Evolutionary conservation across 805 yeast genomes (phyloP), one percentile per base, ranked within the genome.

Genomic region (Isabelozyma pseudorhagii): DNA sequence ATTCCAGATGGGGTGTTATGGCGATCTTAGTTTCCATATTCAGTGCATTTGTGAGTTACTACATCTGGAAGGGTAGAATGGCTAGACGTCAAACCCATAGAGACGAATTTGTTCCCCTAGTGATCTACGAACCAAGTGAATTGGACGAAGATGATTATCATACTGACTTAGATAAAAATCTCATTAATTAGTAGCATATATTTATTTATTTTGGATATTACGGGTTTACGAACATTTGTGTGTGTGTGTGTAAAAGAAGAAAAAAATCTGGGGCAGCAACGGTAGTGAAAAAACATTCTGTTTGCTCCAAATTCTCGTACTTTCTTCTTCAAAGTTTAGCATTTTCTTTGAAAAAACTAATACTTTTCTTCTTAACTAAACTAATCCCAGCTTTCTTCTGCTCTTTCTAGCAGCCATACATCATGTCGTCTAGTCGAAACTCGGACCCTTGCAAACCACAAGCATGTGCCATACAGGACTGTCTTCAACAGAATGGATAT

Each of bases 391-490:
- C 17, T 15, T 40, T 40, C 18, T 40, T 40, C 42, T 21, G 7
- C 42, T 3, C 25, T 21, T 21, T 6, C 25, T 15, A 21, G 25
- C 25, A 8, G 38, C n/a, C 17, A 11, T 42, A 42, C 13, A 25
- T n/a, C 25, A 21, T 21, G 25, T 21, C 25, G 5, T 21, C 18
- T 36, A 21, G 9, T 34, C 13, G 38, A 34, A 42, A 42, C 38
- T 11, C 44, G 34, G 78, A 74, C 48, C 80, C 87, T 2, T 89
- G 96, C 67, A 87, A 87, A 61, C 77, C 87, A 5, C 78, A 85
- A 54, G 96, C 96, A 2, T 89, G 96, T 69, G 84, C 83, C 3
- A 89, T 89, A 39, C 96, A 89, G 65, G 87, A 85, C 56, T 91
- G 97, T 61, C 69, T 91, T 8, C 78, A 79, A 46, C 61, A 68